Base-by-base conservation (phyloP, 805 yeast genomes). In the Candida fluviatilis region DNA sequence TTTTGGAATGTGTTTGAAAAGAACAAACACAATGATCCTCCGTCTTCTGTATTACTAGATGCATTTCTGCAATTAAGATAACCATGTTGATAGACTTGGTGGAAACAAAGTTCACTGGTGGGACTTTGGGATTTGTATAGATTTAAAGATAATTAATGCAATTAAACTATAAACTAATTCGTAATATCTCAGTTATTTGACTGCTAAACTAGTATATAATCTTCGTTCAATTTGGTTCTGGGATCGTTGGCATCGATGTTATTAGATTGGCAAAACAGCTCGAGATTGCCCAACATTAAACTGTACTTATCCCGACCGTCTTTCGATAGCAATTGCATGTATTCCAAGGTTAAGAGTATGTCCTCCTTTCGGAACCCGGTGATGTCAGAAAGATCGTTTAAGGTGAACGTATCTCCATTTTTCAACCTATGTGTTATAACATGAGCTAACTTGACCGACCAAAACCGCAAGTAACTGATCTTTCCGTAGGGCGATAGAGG, bases 1-100 rank as follows among this genome's bases (percentile, higher is more conserved):
- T 87, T 93, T 57, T 93, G 99, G 99, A 89, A 88, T 50, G 84
- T 90, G 1, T 93, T 90, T 64, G 95, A 87, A 42, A 86, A 83
- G 57, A 78, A 73, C 42, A 80, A 76, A 49, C 64, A 66, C 35
- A 82, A 77, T 40, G 68, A 65, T 28, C 75, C 75, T 10, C 79
- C 80, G 17, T 73, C 82, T 16, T 76, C 85, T 14, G 83, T 80
- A 10, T 60, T 85, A 32, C 62, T 83, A 35, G 87, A 81, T 62
- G 85, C 93, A 1, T 84, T 84, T 47, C 80, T 76, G 72, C 88
- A 82, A 54, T 67, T 85, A 44, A 63, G 95, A 49, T 84, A 55
- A 57, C 18, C 16, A 35, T n/a, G 15, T 8, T 16, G 16, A 23
- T 33, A 21, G 39, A 10, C 10, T 16, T n/a, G n/a, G n/a, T n/a